Evolutionary conservation across 306 rosid genomes (phyloP).

Genomic region (Abrus pulchellus): DNA sequence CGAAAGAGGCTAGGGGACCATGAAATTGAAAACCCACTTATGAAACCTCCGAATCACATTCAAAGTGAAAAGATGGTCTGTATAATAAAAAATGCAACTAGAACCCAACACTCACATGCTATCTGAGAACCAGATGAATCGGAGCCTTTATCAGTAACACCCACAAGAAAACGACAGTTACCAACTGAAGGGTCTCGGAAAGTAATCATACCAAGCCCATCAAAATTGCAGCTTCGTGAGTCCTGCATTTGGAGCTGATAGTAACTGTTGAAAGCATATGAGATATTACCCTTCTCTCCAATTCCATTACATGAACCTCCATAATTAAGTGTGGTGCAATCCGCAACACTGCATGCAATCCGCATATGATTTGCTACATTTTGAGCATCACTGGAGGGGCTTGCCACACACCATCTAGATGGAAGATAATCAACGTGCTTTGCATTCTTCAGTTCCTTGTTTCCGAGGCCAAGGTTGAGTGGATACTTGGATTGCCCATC

Average conservation of each 20-base stretch:
- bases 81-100: slow-evolving; percentile 48
- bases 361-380: slow-evolving; percentile 71
- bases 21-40: slow-evolving; percentile 55
- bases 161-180: slow-evolving; percentile 77
- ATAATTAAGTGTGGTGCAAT: slow-evolving; percentile 79
- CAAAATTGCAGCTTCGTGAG: slow-evolving; percentile 72
- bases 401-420: slow-evolving; percentile 86
- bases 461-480: slow-evolving; percentile 77
- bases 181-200: slow-evolving; percentile 85
- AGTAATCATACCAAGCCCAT: slow-evolving; percentile 80
- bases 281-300: slow-evolving; percentile 78
- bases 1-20: slow-evolving; percentile 42
- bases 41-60: slow-evolving; percentile 50
- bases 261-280: slow-evolving; percentile 88
- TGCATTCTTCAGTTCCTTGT: slow-evolving; percentile 68
- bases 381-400: slow-evolving; percentile 59
- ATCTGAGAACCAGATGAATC: slow-evolving; percentile 51
- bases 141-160: slow-evolving; percentile 61
- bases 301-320: slow-evolving; percentile 86
- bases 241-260: slow-evolving; percentile 85
- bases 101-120: slow-evolving; percentile 31
- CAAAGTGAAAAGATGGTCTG: slow-evolving; percentile 43
- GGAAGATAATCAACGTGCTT: slow-evolving; percentile 79
- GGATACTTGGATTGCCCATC: slow-evolving; percentile 87
- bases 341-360: slow-evolving; percentile 82